Base-by-base conservation (phyloP, 371 early-diverging fungal species). In the Apophysomyces sp. region DNA sequence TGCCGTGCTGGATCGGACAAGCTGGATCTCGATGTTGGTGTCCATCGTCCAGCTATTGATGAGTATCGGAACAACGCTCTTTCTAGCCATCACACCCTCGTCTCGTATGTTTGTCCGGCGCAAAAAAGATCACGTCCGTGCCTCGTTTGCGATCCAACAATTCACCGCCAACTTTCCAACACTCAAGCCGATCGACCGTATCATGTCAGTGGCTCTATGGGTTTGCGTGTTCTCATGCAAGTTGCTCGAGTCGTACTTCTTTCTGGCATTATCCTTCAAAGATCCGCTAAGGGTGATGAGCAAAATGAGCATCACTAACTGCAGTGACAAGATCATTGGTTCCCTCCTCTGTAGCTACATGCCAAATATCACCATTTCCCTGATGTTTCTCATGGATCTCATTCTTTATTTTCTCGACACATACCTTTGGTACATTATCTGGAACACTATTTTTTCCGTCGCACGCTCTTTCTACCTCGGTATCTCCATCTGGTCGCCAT, bases 381-480 rank as follows among this genome's bases (percentile, higher is more conserved):
- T 92, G 55, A 89, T 95, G 91, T 85, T 92, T 70, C 68, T 92
- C 54, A 84, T 92, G 62, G 88, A 92, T 57, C 62, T 93, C 37
- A 79, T 89, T 7, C 82, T 95, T 26, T 94, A 91, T 74, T 94
- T 94, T 76, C 73, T 94, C 69, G 95, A 94, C 60, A 93, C 95
- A 0, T 95, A 94, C 66, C 80, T 95, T 39, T 95, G 96, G 95
- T 95, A 93, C 67, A 91, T 93, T 40, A 89, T 93, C 54, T 92
- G 90, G 89, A 92, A 88, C 73, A 88, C 91, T 2, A 68, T 90
- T 29, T 91, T 93, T 59, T 92, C 92, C 0, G 91, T 93, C 21
- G 85, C 86, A 21, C 81, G 88, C 40, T 88, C 94, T 1, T 91
- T 95, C 58, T 86, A 89, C 53, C 84, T 91, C 13, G 94, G 94